Evolutionary conservation across 129 eudicot species (phyloP), one percentile per base, ranked within the genome.

Genomic region (Chrysanthemum lavandulifolium): DNA sequence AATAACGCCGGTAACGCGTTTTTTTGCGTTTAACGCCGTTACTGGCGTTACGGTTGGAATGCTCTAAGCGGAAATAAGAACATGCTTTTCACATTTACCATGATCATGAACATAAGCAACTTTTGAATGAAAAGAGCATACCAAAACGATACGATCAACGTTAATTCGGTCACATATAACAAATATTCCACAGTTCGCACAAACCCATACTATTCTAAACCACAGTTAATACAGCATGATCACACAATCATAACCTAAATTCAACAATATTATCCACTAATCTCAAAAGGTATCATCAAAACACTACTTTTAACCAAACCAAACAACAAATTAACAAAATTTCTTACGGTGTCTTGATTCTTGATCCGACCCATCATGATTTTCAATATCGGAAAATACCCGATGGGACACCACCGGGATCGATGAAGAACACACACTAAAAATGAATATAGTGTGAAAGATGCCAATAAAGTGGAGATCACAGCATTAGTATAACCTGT

Each of bases 381-480:
- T 76, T 75, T 91, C 97, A 74, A 91, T 86, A 81, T 91, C 97
- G 97, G 97, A n/a, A 84, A 73, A 70, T 84, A 91, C 2, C 75
- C 84, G 84, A 76, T 36, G 96, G 91, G 19, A 91, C 84, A 19
- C 68, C 82, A 71, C 96, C 97, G 0, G 21, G 21, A 19, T 19
- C 21, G 0, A 45, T 96, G 97, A 65, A 84, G 75, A 60, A 85
- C 92, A 78, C 87, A 88, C 0, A 83, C 82, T n/a, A 84, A 62
- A 76, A 91, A 88, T 0, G 93, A 80, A 60, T 82, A 88, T 58
- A 84, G 73, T 13, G 87, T 77, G 18, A 88, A 69, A 14, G 76
- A 84, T 64, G 86, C 84, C 68, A 91, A 77, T 3, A 78, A 62
- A 25, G 86, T 82, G 82, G 88, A 91, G 79, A 91, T 76, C 73